Evolutionary conservation across 345 rosid genomes (phyloP).

Genomic region (Dovyalis caffra): DNA sequence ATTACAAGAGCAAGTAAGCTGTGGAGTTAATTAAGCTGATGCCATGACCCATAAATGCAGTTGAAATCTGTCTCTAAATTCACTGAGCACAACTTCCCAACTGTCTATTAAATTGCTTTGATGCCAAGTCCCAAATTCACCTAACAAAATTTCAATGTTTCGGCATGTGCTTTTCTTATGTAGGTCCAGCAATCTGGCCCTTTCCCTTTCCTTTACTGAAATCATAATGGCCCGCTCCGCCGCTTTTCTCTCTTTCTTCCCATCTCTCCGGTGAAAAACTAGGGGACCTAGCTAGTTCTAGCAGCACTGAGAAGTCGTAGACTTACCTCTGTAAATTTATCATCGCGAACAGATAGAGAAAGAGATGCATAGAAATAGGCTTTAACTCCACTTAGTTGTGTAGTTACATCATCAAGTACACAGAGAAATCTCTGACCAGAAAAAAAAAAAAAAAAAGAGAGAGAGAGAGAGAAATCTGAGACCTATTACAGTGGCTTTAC

Average conservation of each 20-base stretch:
- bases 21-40: background rate
- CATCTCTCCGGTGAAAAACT: background rate
- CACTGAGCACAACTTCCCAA: constrained; percentile 17
- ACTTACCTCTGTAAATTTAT: background rate
- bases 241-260: background rate
- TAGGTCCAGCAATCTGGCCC: background rate
- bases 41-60: constrained; percentile 1
- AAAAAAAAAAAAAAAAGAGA: too few species aligned
- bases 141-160: constrained; percentile 5
- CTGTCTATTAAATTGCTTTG: constrained; percentile 26
- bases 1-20: background rate
- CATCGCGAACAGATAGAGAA: background rate
- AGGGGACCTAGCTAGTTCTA: background rate
- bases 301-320: background rate
- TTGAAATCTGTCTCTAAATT: constrained; percentile 16
- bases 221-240: background rate
- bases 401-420: constrained; percentile 6
- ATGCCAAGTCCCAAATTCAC: constrained; percentile 23
- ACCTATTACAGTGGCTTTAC: background rate
- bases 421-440: background rate
- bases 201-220: background rate
- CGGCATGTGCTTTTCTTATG: background rate
- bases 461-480: too few species aligned
- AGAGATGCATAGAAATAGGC: background rate
- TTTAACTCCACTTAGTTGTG: constrained; percentile 1